Conservation (phyloP, 2,329 filamentous ascomycete species). For the Beauveria caledonica region DNA sequence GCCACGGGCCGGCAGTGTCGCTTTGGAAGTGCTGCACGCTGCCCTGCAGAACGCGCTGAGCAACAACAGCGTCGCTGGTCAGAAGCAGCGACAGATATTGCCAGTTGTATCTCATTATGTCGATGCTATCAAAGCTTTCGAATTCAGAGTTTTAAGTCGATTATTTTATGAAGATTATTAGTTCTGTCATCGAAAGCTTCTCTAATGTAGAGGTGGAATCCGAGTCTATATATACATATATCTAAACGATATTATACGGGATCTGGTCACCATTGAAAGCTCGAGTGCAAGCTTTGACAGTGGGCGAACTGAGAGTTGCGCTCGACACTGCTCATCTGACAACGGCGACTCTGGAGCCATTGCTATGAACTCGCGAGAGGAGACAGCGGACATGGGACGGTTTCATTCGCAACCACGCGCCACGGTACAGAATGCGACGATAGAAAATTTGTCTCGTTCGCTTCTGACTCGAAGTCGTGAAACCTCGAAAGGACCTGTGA, state of each 20-base stretch:
- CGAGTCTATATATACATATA: background rate
- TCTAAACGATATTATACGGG: background rate
- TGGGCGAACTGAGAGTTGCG: background rate
- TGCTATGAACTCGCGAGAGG: background rate
- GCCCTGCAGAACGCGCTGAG: conserved; percentile 2
- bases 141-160: background rate
- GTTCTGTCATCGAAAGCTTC: background rate
- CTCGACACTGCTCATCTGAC: background rate
- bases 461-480: background rate
- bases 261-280: background rate
- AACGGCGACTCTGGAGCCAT: background rate
- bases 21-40: conserved; percentile 8
- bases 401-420: background rate
- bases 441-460: background rate
- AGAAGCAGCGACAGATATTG: background rate
- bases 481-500: background rate
- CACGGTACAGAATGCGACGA: background rate
- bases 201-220: background rate
- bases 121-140: background rate
- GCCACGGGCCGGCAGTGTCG: background rate
- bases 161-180: background rate
- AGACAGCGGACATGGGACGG: background rate
- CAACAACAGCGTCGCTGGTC: background rate
- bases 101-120: background rate
- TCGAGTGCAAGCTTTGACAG: no score